Evolutionary conservation across 441 rosid genomes (phyloP), one percentile per base, ranked within the genome.

Genomic region (Brassica hybrid): DNA sequence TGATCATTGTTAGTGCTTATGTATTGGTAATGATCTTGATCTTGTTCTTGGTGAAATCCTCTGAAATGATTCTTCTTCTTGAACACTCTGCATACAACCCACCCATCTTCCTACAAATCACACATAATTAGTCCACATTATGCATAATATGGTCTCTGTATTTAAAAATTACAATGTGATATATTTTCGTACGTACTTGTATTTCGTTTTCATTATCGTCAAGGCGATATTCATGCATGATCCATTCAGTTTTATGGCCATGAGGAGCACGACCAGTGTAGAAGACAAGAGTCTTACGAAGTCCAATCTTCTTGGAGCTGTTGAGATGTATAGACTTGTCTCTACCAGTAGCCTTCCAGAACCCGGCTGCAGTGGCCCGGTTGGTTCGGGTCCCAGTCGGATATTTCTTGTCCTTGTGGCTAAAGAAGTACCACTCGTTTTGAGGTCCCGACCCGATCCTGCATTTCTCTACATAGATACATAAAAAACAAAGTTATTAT

Each of bases 261-360:
- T 90, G 89, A 77, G 94, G 94, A 9, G 92, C 94, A 45, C 94
- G 92, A 10, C 94, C 94, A 3, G 86, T 85, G 81, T 90, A 90
- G 85, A 90, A 90, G 72, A 90, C 94, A 2, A 90, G 89, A 13
- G 94, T 90, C 80, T 90, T 90, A 74, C 92, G 86, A 90, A 88
- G 87, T 61, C 94, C 94, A 61, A 90, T 90, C 84, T 84, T 87
- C 72, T 82, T 88, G 59, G 90, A 85, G 70, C 76, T 85, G 72
- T 76, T 78, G 48, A 88, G 87, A 77, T 88, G 92, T 81, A 90
- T 86, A 43, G 88, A 81, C 81, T 88, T 88, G 82, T 90, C 94
- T 83, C 92, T 87, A 65, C 94, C 94, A 0, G 94, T 90, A 14
- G 94, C 94, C 71, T 90, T 90, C 94, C 94, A 90, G 57, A 88